Evolutionary conservation across 2,329 filamentous ascomycete genomes (phyloP), one percentile per base, ranked within the genome.

Genomic region (Thelonectria discophora): DNA sequence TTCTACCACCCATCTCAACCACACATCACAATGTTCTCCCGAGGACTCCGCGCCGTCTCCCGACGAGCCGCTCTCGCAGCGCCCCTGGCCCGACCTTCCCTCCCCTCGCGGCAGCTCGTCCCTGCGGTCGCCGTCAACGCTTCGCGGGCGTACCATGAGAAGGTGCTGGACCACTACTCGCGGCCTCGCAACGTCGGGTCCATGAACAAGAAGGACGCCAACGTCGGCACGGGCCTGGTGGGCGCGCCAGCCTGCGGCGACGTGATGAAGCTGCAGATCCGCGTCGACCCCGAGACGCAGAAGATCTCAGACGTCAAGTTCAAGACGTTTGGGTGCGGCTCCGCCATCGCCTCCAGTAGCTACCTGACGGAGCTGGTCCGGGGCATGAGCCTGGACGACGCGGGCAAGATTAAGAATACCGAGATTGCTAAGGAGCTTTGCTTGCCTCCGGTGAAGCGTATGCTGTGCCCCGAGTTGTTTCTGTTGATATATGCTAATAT

Each of bases 371-470:
- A 97, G 80, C 83, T 99, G 62, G 94, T 99, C 65, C 88, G 93
- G 66, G 95, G 95, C 63, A 99, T 98, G 94, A 97, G 79, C 69
- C 66, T 99, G 68, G 95, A 99, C 72, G 93, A 99, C 77, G 95
- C 96, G 34, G 89, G 89, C 56, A 90, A 91, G 81, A 92, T 99
- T 72, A 90, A 93, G 82, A 99, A 99, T 81, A 97, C 94, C 3
- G 94, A 99, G 80, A 99, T 99, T 75, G 95, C 95, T 39, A 96
- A 97, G 84, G 96, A 99, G 81, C 84, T 97, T 59, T 95, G 92
- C 75, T 80, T 95, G 74, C 93, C 92, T 37, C 92, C 93, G 64
- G 92, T 97, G 52, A 97, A 96, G 82, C 80, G 91, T 93, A 81
- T 79, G 89, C 87, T 50, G 24, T 47, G 6, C 7, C 27, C 32